A percentile compares a stretch with the other conserved stretches of the same genome.
Evolutionary conservation across 2,329 filamentous ascomycete species (phyloP).

Genomic region (Monascus ruber): DNA sequence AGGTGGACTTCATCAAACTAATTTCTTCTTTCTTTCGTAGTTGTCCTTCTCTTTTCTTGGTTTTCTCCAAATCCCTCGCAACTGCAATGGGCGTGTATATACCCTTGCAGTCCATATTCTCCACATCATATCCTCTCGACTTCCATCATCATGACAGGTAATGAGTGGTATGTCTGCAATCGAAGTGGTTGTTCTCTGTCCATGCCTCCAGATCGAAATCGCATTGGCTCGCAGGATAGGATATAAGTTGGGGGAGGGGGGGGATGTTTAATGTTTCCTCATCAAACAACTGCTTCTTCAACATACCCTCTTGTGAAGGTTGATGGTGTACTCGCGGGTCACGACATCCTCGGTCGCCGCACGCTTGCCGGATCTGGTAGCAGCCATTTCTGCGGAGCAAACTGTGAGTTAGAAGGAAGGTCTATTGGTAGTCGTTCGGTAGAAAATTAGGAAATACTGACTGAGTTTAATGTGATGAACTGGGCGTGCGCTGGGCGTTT

Average conservation of each 20-base stretch:
- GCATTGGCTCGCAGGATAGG: neutral
- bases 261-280: too few species aligned
- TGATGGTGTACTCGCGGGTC: conserved; percentile 99
- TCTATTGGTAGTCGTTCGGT: neutral
- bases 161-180: neutral
- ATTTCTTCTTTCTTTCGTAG: conserved; percentile 31
- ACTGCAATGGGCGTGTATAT: neutral
- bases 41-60: conserved; percentile 6
- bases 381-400: conserved; percentile 49
- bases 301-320: conserved; percentile 98
- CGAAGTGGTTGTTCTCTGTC: conserved; percentile 5
- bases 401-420: conserved; percentile 27
- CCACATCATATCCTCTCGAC: conserved; percentile 9
- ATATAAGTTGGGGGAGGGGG: conserved; percentile 1
- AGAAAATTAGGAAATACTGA: conserved; percentile 20
- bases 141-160: conserved; percentile 2
- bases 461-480: conserved; percentile 16
- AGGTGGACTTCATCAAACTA: conserved; percentile 63
- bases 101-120: conserved; percentile 3
- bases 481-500: conserved; percentile 16
- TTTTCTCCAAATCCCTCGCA: conserved; percentile 10
- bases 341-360: conserved; percentile 99
- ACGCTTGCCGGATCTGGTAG: conserved; percentile 58
- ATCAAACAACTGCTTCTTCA: conserved; percentile 11
- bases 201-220: conserved; percentile 1